Evolutionary conservation across 768 basidiomycete genomes (phyloP).

Genomic region (Tulasnella sp.): DNA sequence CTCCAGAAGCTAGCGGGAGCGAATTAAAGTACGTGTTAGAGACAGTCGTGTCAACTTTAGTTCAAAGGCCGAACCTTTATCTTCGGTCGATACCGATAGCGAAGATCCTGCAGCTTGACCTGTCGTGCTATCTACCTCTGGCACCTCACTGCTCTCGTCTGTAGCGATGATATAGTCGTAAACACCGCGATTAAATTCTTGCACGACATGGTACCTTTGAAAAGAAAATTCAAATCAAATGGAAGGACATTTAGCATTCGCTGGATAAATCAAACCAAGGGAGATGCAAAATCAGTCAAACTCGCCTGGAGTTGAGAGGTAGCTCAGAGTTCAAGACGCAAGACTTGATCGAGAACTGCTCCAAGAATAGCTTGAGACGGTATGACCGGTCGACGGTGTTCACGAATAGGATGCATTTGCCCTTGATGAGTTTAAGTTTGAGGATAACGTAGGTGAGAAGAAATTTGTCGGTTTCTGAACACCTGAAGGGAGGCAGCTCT

Average conservation of each 20-base stretch:
- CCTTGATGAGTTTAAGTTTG: constrained; percentile 89
- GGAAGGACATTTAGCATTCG: neutral
- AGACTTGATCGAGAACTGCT: constrained; percentile 92
- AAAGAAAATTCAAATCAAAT: neutral
- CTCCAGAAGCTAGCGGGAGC: neutral
- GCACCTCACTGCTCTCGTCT: constrained; percentile 50
- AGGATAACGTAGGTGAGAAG: constrained; percentile 91
- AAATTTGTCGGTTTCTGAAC: constrained; percentile 94
- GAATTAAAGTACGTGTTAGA: neutral
- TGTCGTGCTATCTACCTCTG: neutral
- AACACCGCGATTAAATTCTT: constrained; percentile 97
- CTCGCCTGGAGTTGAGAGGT: constrained; percentile 81
- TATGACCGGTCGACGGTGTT: constrained; percentile 93
- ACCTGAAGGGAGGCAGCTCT: constrained; percentile 37
- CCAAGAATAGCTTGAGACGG: constrained; percentile 92
- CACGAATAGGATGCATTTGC: constrained; percentile 94
- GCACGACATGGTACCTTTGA: constrained; percentile 82
- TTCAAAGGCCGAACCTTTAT: too few relatives aligned
- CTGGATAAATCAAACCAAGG: neutral
- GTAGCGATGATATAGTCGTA: constrained; percentile 99
- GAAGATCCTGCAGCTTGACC: too few relatives aligned
- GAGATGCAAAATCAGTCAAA: neutral
- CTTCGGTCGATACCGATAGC: too few relatives aligned
- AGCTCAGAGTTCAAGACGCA: constrained; percentile 95
- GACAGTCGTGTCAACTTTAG: too few relatives aligned